phyloP scores from a whole-genome alignment of 371 early-diverging fungal species.

The Mucor piriformis region DNA sequence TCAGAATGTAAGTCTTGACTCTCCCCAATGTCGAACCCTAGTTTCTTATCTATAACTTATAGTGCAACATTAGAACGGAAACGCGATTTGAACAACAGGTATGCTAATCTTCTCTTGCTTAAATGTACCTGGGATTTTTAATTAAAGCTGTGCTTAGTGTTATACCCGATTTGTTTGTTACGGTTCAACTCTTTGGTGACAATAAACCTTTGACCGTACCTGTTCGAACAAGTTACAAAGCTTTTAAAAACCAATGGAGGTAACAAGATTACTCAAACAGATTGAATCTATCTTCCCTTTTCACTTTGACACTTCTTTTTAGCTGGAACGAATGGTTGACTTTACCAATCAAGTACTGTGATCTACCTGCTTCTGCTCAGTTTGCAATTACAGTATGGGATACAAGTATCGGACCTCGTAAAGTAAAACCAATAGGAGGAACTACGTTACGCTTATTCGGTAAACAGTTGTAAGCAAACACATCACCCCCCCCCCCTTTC shows the following conservation, averaged over 20 bases:
- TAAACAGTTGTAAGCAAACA: conserved; percentile 62
- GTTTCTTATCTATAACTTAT: not conserved
- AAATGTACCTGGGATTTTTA: not conserved
- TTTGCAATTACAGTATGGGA: conserved; percentile 85
- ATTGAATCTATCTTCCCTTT: no score
- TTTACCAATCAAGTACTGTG: conserved; percentile 84
- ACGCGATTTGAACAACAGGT: conserved; percentile 1
- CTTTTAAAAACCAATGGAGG: conserved; percentile 60
- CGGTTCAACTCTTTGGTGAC: conserved; percentile 78
- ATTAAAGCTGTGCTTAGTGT: not conserved
- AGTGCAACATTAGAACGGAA: conserved; percentile 51
- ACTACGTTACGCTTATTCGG: conserved; percentile 81
- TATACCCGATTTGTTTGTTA: conserved; percentile 68
- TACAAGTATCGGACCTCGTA: conserved; percentile 68
- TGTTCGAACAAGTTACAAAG: conserved; percentile 68
- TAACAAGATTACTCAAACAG: conserved; percentile 29
- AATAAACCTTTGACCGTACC: conserved; percentile 77
- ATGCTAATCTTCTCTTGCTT: not conserved
- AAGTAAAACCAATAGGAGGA: conserved; percentile 74
- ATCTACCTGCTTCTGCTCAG: conserved; percentile 77
- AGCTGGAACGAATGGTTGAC: conserved; percentile 93
- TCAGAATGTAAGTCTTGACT: conserved; percentile 65
- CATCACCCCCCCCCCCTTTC: no score
- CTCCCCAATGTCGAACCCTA: not conserved
- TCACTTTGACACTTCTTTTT: not conserved